Percentiles rank a stretch among this genome's conserved stretches.
phyloP scores from a whole-genome alignment of 2,329 filamentous ascomycete species.

The Diaporthe vaccinii region DNA sequence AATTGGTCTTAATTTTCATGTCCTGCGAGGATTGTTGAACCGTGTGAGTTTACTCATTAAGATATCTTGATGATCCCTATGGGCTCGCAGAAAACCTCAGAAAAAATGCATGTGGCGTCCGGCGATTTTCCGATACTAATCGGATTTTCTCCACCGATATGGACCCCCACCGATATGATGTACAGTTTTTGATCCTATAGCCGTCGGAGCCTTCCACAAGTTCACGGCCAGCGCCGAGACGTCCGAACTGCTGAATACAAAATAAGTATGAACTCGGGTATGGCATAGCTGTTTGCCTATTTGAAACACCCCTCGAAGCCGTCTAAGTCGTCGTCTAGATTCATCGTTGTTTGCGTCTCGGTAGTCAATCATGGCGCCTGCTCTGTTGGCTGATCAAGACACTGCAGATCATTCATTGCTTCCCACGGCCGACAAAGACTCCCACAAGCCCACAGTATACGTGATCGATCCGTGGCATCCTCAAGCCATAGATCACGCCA shows the following conservation, averaged over 20 bases:
- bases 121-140: neutral
- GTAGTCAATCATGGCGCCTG: neutral
- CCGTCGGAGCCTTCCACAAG: too few species aligned
- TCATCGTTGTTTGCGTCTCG: neutral
- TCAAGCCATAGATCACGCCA: neutral
- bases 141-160: neutral
- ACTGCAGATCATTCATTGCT: neutral
- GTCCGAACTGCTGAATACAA: neutral
- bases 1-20: neutral
- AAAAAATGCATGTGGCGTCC: neutral
- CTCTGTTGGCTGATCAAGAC: neutral
- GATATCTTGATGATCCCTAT: neutral
- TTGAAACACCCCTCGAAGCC: neutral
- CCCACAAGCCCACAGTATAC: neutral
- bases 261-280: neutral
- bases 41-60: neutral
- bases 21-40: neutral
- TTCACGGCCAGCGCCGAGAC: too few species aligned
- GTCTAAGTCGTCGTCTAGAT: neutral
- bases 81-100: neutral
- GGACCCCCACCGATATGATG: neutral
- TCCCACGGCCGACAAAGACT: neutral
- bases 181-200: too few species aligned
- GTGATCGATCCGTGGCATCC: constrained; percentile 4
- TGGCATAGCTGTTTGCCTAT: neutral